Conservation (phyloP, 345 rosid genomes). For the Lenwebbia sp. region DNA sequence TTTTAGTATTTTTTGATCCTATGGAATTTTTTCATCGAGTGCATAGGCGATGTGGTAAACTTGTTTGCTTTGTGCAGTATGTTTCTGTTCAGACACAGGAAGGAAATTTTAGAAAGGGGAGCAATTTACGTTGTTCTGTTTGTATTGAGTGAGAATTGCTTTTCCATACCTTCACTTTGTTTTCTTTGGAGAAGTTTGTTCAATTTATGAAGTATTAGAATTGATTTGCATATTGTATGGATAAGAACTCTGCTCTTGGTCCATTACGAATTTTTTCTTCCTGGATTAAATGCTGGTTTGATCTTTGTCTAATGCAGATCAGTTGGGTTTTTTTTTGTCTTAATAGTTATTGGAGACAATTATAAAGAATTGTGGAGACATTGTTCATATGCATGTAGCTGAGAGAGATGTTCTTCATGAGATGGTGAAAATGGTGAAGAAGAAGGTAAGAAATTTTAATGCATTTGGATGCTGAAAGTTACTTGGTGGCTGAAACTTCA, state of each 20-base stretch:
- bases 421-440: slow-evolving; percentile 88
- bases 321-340: not conserved
- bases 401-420: slow-evolving; percentile 93
- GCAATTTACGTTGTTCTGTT: not conserved
- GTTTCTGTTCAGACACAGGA: not conserved
- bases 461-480: not conserved
- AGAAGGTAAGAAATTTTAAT: slow-evolving; percentile 53
- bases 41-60: not conserved
- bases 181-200: not conserved
- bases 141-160: not conserved
- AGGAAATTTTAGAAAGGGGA: not conserved
- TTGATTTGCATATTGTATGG: not conserved
- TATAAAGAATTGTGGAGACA: slow-evolving; percentile 95
- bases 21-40: not conserved
- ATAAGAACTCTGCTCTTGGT: not conserved
- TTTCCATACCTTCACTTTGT: not conserved
- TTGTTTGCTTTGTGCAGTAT: not conserved
- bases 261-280: not conserved
- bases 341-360: slow-evolving; percentile 90
- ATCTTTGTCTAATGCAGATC: not conserved
- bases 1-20: not conserved
- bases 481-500: not conserved
- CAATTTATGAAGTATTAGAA: not conserved
- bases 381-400: slow-evolving; percentile 99
- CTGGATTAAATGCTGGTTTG: not conserved